Evolutionary conservation across 2,329 filamentous ascomycete genomes (phyloP), one percentile per base, ranked within the genome.

Genomic region (Hymenoscyphus repandus): DNA sequence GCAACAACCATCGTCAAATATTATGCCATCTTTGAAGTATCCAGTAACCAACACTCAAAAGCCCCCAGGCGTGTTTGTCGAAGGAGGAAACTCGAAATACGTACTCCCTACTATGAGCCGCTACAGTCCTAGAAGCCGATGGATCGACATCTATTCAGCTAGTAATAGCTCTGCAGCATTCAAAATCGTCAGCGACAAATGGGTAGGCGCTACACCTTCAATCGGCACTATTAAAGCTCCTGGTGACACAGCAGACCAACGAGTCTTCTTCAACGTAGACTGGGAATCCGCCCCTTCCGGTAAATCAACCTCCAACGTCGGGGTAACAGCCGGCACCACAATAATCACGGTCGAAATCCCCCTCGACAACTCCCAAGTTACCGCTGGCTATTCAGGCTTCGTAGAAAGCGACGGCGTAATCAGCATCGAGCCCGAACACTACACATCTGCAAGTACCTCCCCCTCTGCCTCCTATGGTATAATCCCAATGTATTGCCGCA

Each of bases 401-500:
- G 41, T 54, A 1, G 54, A 52, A 49, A 50, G 46, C 18, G 51
- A 57, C 59, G 69, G 71, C 17, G 69, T 74, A 47, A 68, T 81
- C 27, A 69, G 76, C 12, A 79, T 82, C 44, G 73, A 79, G 44
- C 77, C 72, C 0, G 69, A 72, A 1, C 72, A 80, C 55, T 77
- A 52, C 47, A 62, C 61, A 5, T 74, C 64, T 68, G 76, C 59
- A 60, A 69, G 55, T 66, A 76, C 50, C 53, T 70, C 34, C 59
- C 51, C 59, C 1, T 53, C 59, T 10, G 64, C 66, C 0, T 50
- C 55, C 0, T 82, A 82, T 62, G 71, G 73, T 52, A 73, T 72
- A 0, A 73, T 83, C 47, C 67, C 71, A 31, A 70, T 74, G 54
- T 78, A 80, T 59, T 79, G 80, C 5, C 77, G 80, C 41, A 83